These are phyloP conservation scores for Capsaspora owczarzaki DNA, from an alignment of 78 protist genomes.

Conservation along the genomic window DNA sequence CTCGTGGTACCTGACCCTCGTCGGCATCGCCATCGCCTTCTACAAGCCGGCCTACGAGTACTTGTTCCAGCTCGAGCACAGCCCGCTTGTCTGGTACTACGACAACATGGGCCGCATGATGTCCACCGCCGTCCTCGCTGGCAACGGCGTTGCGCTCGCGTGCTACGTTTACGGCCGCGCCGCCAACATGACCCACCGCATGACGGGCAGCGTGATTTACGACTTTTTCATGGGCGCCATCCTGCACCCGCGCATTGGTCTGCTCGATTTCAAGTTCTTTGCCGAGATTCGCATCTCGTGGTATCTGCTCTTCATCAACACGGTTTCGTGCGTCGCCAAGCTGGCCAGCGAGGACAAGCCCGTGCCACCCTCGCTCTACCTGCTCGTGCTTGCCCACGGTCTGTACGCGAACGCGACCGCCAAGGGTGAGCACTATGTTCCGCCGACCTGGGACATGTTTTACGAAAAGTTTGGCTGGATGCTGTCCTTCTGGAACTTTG, in stretches of 20 bases:
- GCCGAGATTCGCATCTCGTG: conserved; percentile 54
- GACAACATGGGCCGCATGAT: conserved; percentile 31
- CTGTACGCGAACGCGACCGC: conserved; percentile 48
- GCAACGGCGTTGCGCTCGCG: conserved; percentile 14
- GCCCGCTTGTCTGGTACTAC: conserved; percentile 6
- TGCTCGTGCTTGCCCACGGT: conserved; percentile 52
- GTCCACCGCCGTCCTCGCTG: conserved; percentile 21
- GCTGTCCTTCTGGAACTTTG: conserved; percentile 62
- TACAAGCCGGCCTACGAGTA: no score
- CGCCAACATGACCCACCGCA: conserved; percentile 6
- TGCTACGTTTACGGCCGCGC: conserved; percentile 9
- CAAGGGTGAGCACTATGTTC: conserved; percentile 56
- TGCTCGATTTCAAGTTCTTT: conserved; percentile 53
- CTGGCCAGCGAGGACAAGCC: conserved; percentile 13
- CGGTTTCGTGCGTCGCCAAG: conserved; percentile 32
- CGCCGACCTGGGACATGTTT: conserved; percentile 63
- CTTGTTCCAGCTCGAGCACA: conserved; percentile 21
- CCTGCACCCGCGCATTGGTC: conserved; percentile 48
- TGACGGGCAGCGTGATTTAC: conserved; percentile 41
- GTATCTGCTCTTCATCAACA: conserved; percentile 43
- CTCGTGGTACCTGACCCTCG: conserved; percentile 21
- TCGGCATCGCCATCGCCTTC: neutral
- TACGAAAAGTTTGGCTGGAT: conserved; percentile 64
- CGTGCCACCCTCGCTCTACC: conserved; percentile 18
- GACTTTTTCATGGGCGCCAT: conserved; percentile 65